A percentile compares a stretch with the other conserved stretches of the same genome.
These are phyloP conservation scores for Wickerhamiella alocasiicola DNA, from an alignment of 805 yeast species.

Conservation along the genomic window DNA sequence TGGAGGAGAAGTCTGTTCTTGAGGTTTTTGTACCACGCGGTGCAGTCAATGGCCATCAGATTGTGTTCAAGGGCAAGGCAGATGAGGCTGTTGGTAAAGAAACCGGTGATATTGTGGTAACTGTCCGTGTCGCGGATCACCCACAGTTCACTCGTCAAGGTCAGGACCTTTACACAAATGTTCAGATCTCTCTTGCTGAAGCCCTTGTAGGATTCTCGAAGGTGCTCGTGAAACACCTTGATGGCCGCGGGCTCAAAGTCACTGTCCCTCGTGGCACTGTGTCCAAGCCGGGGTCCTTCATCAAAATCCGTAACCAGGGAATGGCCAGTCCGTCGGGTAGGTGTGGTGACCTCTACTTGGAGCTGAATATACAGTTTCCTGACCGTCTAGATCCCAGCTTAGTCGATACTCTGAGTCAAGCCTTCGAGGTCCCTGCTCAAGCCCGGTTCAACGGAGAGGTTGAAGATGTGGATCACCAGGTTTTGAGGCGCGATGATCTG, in stretches of 20 bases:
- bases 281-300: slow-evolving; percentile 18
- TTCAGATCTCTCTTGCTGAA: slow-evolving; percentile 58
- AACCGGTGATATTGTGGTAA: slow-evolving; percentile 69
- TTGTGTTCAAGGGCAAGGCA: slow-evolving; percentile 55
- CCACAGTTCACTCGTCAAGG: slow-evolving; percentile 42
- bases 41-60: slow-evolving; percentile 44
- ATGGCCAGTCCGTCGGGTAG: slow-evolving; percentile 12
- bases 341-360: slow-evolving; percentile 19
- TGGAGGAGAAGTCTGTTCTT: slow-evolving; percentile 54
- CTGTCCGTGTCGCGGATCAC: slow-evolving; percentile 41
- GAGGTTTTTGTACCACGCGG: slow-evolving; percentile 74
- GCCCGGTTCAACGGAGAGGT: slow-evolving; percentile 2
- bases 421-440: slow-evolving; percentile 5
- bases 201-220: slow-evolving; percentile 72
- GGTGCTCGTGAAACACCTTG: slow-evolving; percentile 57
- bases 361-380: slow-evolving; percentile 19
- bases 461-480: slow-evolving; percentile 10
- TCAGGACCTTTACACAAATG: slow-evolving; percentile 49
- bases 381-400: slow-evolving; percentile 12
- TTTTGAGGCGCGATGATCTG: slow-evolving; percentile 12
- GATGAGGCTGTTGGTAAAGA: slow-evolving; percentile 60
- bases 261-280: slow-evolving; percentile 69
- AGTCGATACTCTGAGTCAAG: slow-evolving; percentile 14
- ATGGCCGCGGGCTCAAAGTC: slow-evolving; percentile 58
- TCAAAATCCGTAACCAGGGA: slow-evolving; percentile 19